Conservation (phyloP, 2,329 filamentous ascomycete species). For the Penicillium sp. region DNA sequence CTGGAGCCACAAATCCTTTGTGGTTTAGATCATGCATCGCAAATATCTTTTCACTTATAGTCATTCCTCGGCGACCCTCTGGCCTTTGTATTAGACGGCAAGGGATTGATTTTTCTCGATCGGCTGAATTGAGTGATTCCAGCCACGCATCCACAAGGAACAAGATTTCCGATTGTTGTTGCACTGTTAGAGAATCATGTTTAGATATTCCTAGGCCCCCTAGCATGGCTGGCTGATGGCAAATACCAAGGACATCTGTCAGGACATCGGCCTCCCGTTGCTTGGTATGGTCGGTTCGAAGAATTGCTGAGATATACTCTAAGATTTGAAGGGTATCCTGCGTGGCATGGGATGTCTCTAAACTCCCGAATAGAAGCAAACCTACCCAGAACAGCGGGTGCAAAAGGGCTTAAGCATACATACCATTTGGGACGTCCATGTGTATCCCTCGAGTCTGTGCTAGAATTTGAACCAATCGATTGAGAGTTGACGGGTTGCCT, state of each 20-base stretch:
- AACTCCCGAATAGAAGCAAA: neutral
- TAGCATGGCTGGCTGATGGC: slow-evolving; percentile 16
- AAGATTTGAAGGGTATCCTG: neutral
- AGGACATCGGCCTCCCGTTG: slow-evolving; percentile 13
- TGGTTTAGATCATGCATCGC: slow-evolving; percentile 42
- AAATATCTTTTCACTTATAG: slow-evolving; percentile 45
- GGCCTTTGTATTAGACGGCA: slow-evolving; percentile 13
- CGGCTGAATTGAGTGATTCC: slow-evolving; percentile 28
- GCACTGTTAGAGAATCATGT: neutral
- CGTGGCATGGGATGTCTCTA: neutral
- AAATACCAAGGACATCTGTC: slow-evolving; percentile 19
- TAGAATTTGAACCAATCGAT: neutral
- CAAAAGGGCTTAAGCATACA: neutral
- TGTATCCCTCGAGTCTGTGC: neutral
- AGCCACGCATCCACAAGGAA: slow-evolving; percentile 30
- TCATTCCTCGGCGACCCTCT: slow-evolving; percentile 37
- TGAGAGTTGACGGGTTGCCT: neutral
- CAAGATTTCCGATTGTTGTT: slow-evolving; percentile 20
- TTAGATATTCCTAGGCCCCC: slow-evolving; percentile 16
- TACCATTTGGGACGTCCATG: neutral
- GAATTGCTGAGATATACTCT: neutral
- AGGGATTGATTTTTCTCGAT: slow-evolving; percentile 11
- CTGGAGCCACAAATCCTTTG: slow-evolving; percentile 35
- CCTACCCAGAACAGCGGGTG: neutral
- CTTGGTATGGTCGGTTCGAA: neutral